phyloP scores from a whole-genome alignment of 2,329 filamentous ascomycete species.

The Botrytis fabae region DNA sequence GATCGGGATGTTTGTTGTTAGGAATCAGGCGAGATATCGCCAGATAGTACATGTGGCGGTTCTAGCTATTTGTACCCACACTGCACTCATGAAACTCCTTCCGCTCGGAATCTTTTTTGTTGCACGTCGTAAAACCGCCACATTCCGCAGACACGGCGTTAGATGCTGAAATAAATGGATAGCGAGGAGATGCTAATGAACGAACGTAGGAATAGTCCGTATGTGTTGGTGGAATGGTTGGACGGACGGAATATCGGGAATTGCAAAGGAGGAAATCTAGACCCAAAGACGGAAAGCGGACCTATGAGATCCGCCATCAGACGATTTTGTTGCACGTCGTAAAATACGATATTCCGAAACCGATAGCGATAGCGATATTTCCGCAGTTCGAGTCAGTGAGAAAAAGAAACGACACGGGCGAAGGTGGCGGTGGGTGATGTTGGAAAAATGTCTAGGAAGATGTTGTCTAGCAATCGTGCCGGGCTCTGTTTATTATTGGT shows the following conservation, averaged over 20 bases:
- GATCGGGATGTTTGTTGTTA: neutral
- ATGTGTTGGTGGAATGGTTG: neutral
- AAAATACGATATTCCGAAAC: neutral
- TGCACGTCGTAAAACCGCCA: slow-evolving; percentile 16
- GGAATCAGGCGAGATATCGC: neutral
- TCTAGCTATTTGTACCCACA: neutral
- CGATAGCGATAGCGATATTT: neutral
- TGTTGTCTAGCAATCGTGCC: neutral
- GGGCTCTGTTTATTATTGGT: neutral
- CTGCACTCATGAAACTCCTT: neutral
- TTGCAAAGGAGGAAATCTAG: neutral
- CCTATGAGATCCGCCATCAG: too few relatives aligned
- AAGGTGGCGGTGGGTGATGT: neutral
- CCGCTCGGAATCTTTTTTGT: neutral
- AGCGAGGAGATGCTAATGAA: neutral
- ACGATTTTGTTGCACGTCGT: neutral
- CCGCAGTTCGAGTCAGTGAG: neutral
- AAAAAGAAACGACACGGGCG: neutral
- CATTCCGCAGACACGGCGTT: slow-evolving; percentile 1
- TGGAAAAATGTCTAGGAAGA: neutral
- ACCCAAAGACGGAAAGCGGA: neutral
- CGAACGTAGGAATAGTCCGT: neutral
- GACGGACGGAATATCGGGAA: neutral
- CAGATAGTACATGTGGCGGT: slow-evolving; percentile 3
- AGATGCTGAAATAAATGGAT: neutral